These are phyloP conservation scores for Blastocystis sp. DNA, from an alignment of 352 stramenopile genomes.

Conservation along the genomic window DNA sequence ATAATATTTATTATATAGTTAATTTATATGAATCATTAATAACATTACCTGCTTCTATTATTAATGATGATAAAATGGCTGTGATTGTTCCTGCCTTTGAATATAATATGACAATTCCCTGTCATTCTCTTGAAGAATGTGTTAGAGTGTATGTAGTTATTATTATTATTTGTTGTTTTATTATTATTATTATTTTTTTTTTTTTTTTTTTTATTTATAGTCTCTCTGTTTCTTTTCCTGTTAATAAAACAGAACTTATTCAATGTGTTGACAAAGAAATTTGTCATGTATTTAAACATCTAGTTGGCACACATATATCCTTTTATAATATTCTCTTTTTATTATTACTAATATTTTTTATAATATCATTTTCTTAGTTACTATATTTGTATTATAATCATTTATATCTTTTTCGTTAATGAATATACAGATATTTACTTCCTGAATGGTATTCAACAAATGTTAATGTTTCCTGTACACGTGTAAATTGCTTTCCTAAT, in stretches of 20 bases:
- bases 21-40: slow-evolving; percentile 22
- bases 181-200: too few species aligned
- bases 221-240: not conserved
- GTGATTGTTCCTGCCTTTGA: slow-evolving; percentile 34
- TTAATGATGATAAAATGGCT: slow-evolving; percentile 3
- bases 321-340: too few species aligned
- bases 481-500: slow-evolving; percentile 20
- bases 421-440: too few species aligned
- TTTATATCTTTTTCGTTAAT: too few species aligned
- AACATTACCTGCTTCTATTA: not conserved
- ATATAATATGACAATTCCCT: too few species aligned
- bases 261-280: not conserved
- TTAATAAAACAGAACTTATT: slow-evolving; percentile 2
- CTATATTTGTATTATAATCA: too few species aligned
- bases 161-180: too few species aligned
- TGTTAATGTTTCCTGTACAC: slow-evolving; percentile 3
- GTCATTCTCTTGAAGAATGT: too few species aligned
- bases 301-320: slow-evolving; percentile 3
- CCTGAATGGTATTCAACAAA: slow-evolving; percentile 12
- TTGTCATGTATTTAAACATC: slow-evolving; percentile 10
- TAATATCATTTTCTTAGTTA: too few species aligned
- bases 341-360: too few species aligned
- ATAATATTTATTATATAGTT: not conserved
- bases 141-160: too few species aligned
- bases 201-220: too few species aligned